Evolutionary conservation across 192 early-diverging fungal species (phyloP).

Genomic region (Coemansia javaensis): DNA sequence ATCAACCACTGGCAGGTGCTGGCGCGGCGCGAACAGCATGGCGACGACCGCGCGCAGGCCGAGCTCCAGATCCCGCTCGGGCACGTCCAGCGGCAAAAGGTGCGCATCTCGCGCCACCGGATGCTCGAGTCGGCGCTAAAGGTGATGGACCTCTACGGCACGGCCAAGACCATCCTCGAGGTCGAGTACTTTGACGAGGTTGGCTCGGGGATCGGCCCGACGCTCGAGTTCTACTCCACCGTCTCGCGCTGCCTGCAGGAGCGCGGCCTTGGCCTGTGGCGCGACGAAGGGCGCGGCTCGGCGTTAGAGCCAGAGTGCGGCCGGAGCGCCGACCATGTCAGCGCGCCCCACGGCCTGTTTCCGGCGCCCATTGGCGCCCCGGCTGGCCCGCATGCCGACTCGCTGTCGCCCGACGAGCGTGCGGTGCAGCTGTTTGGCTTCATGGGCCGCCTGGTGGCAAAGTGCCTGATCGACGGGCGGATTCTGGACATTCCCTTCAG

Average conservation of each 20-base stretch:
- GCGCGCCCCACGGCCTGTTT: slow-evolving; percentile 53
- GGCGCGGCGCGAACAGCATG: slow-evolving; percentile 19
- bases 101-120: slow-evolving; percentile 71
- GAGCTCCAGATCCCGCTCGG: slow-evolving; percentile 53
- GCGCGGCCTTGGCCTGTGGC: slow-evolving; percentile 61
- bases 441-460: slow-evolving; percentile 82
- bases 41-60: not conserved
- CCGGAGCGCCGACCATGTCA: slow-evolving; percentile 30
- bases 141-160: slow-evolving; percentile 80
- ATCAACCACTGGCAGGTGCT: slow-evolving; percentile 61
- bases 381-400: slow-evolving; percentile 41
- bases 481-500: slow-evolving; percentile 81
- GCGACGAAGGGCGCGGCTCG: slow-evolving; percentile 44
- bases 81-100: slow-evolving; percentile 79
- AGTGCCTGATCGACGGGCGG: slow-evolving; percentile 80
- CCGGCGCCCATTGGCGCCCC: slow-evolving; percentile 26
- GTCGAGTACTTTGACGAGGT: slow-evolving; percentile 94
- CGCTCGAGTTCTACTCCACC: slow-evolving; percentile 85
- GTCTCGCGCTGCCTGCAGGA: slow-evolving; percentile 73
- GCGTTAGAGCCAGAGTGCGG: not conserved
- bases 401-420: slow-evolving; percentile 2
- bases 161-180: slow-evolving; percentile 66
- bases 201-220: slow-evolving; percentile 86
- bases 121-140: slow-evolving; percentile 79
- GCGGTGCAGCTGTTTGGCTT: slow-evolving; percentile 57